Conservation (phyloP, 768 basidiomycete species). For the Grammothele lineata region DNA sequence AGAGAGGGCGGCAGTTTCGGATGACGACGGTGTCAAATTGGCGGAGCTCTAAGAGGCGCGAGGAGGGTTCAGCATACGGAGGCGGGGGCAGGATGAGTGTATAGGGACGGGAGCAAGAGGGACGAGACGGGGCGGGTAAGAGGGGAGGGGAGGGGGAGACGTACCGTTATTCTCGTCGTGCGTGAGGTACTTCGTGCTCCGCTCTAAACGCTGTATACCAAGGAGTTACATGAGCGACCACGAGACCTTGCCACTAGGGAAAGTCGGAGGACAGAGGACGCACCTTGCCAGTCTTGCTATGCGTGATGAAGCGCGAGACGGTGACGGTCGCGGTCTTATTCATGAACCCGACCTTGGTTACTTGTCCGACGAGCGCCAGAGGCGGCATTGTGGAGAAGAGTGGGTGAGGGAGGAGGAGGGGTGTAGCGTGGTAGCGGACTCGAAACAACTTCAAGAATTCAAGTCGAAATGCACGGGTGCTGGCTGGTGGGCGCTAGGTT, state of each 20-base stretch:
- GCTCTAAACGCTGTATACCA: constrained; percentile 54
- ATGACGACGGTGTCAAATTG: constrained; percentile 71
- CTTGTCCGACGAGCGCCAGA: constrained; percentile 68
- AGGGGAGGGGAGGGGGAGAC: constrained; percentile 25
- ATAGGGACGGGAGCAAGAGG: neutral
- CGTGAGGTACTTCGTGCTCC: constrained; percentile 73
- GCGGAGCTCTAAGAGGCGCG: constrained; percentile 49
- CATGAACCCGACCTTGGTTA: constrained; percentile 81
- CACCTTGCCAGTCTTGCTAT: constrained; percentile 76
- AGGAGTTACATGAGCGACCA: neutral
- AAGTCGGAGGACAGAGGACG: constrained; percentile 14
- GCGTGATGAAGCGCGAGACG: constrained; percentile 69
- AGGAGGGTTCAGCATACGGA: neutral
- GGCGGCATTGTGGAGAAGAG: constrained; percentile 56
- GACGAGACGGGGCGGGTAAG: too few species aligned
- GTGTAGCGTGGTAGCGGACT: neutral
- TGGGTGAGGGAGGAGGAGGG: neutral
- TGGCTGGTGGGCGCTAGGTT: too few species aligned
- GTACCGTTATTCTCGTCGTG: constrained; percentile 72
- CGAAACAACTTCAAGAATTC: too few species aligned
- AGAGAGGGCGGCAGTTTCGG: constrained; percentile 78
- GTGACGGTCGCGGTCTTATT: constrained; percentile 82
- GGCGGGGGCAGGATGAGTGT: neutral
- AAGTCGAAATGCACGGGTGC: too few species aligned
- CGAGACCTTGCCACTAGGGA: neutral